These are phyloP conservation scores for Triticum turgidum DNA, from an alignment of 176 grass and related monocot genomes.

Conservation along the genomic window DNA sequence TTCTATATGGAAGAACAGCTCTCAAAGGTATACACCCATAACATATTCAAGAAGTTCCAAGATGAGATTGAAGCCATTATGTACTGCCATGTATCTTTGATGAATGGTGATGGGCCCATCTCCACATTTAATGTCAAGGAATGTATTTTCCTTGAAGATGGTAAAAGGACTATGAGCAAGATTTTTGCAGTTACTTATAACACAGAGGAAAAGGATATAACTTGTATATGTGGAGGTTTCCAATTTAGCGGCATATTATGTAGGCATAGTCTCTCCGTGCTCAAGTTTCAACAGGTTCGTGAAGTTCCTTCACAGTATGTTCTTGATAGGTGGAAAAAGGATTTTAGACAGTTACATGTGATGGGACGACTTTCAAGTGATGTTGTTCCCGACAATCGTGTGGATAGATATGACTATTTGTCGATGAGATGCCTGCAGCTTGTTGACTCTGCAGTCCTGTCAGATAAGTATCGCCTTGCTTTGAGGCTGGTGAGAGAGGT, in stretches of 20 bases:
- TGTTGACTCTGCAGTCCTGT: constrained; percentile 81
- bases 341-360: constrained; percentile 85
- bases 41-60: constrained; percentile 96
- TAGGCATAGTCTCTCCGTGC: constrained; percentile 81
- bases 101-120: constrained; percentile 45
- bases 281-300: constrained; percentile 90
- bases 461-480: constrained; percentile 94
- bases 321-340: constrained; percentile 94
- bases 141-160: constrained; percentile 86
- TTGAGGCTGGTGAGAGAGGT: constrained; percentile 82
- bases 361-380: constrained; percentile 61
- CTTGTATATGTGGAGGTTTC: constrained; percentile 96
- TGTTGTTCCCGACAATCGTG: constrained; percentile 73
- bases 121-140: constrained; percentile 91
- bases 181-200: constrained; percentile 76
- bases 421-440: constrained; percentile 95
- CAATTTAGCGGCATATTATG: constrained; percentile 94
- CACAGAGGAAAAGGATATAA: constrained; percentile 65
- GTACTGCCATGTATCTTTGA: constrained; percentile 88
- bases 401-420: constrained; percentile 92
- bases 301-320: constrained; percentile 88
- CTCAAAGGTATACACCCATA: constrained; percentile 91
- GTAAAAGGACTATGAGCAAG: constrained; percentile 86
- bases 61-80: constrained; percentile 99
- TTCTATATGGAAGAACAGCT: constrained; percentile 99